Evolutionary conservation across 2,329 filamentous ascomycete genomes (phyloP), one percentile per base, ranked within the genome.

Genomic region (Parafenestella ontariensis): DNA sequence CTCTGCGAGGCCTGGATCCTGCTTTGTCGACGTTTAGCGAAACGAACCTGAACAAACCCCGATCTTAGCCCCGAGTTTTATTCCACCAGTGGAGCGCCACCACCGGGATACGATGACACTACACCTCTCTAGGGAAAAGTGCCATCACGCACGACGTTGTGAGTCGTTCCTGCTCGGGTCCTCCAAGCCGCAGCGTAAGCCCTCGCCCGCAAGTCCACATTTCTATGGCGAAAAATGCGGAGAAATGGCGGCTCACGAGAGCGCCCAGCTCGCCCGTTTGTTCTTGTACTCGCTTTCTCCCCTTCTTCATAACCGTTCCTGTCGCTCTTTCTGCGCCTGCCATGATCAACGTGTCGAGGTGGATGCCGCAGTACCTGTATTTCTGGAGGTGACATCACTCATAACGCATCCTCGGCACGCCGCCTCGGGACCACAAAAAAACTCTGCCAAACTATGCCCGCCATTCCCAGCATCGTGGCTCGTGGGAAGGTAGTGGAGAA

Each of bases 161-260:
- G 62, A 65, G 49, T 57, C 52, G 61, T 59, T 36, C 53, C 44
- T 26, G 5, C 9, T 26, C n/a, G n/a, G n/a, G n/a, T n/a, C n/a
- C n/a, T 50, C 45, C 53, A 56, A 48, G 49, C 52, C 54, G 49
- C 54, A 55, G 57, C 55, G 51, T 56, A 49, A 49, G 54, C 56
- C 49, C 37, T 58, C 51, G 50, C 52, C 59, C 60, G 44, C 47
- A 23, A 46, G n/a, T 46, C 58, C 64, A 60, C 56, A 63, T 54
- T 55, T 61, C 63, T 64, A 67, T 65, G 62, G 57, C 57, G 31
- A 56, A 65, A n/a, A 61, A 61, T 72, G 66, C 66, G 68, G 69
- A 70, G 68, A 66, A 62, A 65, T 57, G 59, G 60, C 58, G 60
- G 60, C 60, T 51, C 58, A 65, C 60, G 54, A 63, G 56, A 59